These are phyloP conservation scores for Xylariales sp. DNA, from an alignment of 2,329 filamentous ascomycete species.

Conservation along the genomic window DNA sequence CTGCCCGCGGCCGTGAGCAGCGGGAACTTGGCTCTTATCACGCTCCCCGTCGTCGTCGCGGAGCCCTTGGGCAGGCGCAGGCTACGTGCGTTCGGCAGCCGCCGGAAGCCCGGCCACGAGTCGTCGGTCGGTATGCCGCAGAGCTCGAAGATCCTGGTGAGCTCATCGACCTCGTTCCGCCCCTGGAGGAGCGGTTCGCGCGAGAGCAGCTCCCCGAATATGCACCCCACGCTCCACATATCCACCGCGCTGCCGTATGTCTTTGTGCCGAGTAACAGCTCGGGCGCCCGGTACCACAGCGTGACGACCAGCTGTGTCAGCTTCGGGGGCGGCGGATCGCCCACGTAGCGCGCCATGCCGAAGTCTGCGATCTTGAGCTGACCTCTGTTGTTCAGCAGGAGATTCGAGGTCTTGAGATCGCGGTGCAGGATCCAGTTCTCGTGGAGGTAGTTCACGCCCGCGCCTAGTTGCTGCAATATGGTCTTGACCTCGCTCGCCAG, in stretches of 20 bases:
- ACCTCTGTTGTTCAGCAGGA: slow-evolving; percentile 92
- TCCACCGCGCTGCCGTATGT: slow-evolving; percentile 76
- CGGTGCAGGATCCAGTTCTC: slow-evolving; percentile 87
- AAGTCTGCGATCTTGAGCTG: slow-evolving; percentile 96
- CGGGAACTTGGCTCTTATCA: slow-evolving; percentile 75
- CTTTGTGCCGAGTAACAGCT: slow-evolving; percentile 77
- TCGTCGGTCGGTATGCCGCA: slow-evolving; percentile 81
- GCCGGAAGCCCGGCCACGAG: slow-evolving; percentile 80
- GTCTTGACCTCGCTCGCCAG: slow-evolving; percentile 90
- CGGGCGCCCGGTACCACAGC: slow-evolving; percentile 91
- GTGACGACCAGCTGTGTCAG: slow-evolving; percentile 93
- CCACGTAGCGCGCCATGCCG: slow-evolving; percentile 90
- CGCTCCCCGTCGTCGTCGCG: slow-evolving; percentile 36
- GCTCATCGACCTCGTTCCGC: slow-evolving; percentile 86
- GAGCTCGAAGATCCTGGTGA: slow-evolving; percentile 82
- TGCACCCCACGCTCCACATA: slow-evolving; percentile 95
- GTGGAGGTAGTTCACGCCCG: slow-evolving; percentile 82
- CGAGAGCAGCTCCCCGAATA: slow-evolving; percentile 86
- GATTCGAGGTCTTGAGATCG: slow-evolving; percentile 89
- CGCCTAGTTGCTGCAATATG: slow-evolving; percentile 74
- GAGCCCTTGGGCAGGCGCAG: slow-evolving; percentile 60
- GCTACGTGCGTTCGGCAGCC: slow-evolving; percentile 79
- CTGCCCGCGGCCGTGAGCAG: slow-evolving; percentile 73
- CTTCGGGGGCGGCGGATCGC: slow-evolving; percentile 66
- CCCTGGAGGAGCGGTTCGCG: slow-evolving; percentile 81